Evolutionary conservation across 257 asterid species (phyloP), one percentile per base, ranked within the genome.

Genomic region (Sherardia arvensis): DNA sequence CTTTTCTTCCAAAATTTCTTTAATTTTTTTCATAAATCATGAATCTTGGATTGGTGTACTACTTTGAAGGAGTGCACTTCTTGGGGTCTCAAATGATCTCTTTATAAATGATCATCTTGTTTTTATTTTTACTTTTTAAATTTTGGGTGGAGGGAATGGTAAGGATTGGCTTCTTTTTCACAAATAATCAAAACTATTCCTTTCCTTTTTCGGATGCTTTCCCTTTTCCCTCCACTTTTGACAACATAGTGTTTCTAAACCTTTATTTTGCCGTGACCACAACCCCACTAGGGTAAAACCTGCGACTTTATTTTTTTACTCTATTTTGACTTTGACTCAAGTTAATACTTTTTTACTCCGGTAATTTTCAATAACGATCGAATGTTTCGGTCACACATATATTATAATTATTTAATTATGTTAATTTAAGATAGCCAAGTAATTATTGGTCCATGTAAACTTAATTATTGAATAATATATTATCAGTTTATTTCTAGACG

Each of bases 261-360:
- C n/a, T n/a, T 58, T 71, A 67, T 74, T 70, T 62, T 62, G 78
- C 68, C 26, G 91, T 83, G 91, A 77, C 94, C 90, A 88, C 87
- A 74, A 70, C 60, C 60, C 91, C 91, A 85, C 91, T 67, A n/a
- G 73, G 49, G 33, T 5, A 36, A 38, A 38, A 38, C 47, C 12
- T 2, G 47, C 47, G 47, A 38, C 45, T 36, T 36, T 30, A 21
- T 15, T 66, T 45, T 36, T 23, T 21, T 6, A 8, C 59, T 21
- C 8, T 54, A 22, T 53, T 23, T 45, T 47, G 9, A 47, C 45
- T 28, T 28, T 8, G 34, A 26, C 34, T 17, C 40, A 18, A n/a
- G n/a, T n/a, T n/a, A n/a, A n/a, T n/a, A n/a, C n/a, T n/a, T n/a
- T n/a, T n/a, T n/a, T 43, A 25, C 59, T 30, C 32, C 4, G 59